Conservation (phyloP, 306 rosid species). For the Cucurbita argyrosperma region DNA sequence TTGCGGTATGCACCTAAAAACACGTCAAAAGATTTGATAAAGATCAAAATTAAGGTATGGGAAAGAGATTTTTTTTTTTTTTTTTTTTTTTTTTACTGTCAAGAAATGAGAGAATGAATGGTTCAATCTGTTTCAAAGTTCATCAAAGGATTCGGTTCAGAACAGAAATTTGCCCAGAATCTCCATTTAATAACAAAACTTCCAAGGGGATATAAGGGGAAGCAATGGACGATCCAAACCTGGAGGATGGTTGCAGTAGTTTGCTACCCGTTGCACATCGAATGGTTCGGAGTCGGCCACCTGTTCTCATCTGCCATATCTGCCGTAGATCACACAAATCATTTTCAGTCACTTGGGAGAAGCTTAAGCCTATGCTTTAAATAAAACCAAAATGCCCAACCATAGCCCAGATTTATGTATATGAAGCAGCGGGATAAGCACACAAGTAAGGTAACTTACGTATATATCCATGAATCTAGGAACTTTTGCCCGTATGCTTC, state of each 20-base stretch:
- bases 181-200: conserved; percentile 89
- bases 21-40: neutral
- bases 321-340: conserved; percentile 18
- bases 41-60: neutral
- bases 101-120: neutral
- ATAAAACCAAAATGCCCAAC: too few relatives aligned
- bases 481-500: neutral
- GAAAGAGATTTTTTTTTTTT: neutral
- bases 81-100: conserved; percentile 3
- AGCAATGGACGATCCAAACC: conserved; percentile 62
- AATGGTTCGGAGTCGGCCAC: conserved; percentile 82
- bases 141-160: conserved; percentile 43
- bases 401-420: too few relatives aligned
- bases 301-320: conserved; percentile 99
- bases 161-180: conserved; percentile 76
- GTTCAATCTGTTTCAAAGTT: conserved; percentile 11
- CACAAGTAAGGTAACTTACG: too few relatives aligned
- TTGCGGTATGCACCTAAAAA: too few relatives aligned
- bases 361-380: neutral
- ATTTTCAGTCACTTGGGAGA: neutral
- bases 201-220: conserved; percentile 77
- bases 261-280: conserved; percentile 70
- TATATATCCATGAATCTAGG: too few relatives aligned
- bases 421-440: too few relatives aligned
- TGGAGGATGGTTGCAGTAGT: conserved; percentile 73